phyloP scores from a whole-genome alignment of 345 rosid genomes.

The Geranium rotundifolium region DNA sequence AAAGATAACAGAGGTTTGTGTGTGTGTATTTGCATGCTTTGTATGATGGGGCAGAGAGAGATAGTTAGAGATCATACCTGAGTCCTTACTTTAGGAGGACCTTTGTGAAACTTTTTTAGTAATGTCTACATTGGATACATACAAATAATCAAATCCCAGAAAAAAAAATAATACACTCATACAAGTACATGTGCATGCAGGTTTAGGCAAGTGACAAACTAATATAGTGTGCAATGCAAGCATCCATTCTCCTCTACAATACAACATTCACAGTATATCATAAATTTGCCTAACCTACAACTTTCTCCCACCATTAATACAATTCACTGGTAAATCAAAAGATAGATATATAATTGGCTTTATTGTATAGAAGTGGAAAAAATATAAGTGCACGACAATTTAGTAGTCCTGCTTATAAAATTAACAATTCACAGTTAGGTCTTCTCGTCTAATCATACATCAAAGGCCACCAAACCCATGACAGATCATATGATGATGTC shows the following conservation, averaged over 20 bases:
- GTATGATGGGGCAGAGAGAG: neutral
- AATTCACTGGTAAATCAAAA: too few species aligned
- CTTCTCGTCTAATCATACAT: too few species aligned
- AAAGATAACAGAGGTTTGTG: neutral
- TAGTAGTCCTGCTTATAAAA: too few species aligned
- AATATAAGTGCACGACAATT: too few species aligned
- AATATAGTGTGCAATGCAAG: neutral
- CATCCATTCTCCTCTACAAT: neutral
- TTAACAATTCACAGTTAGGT: too few species aligned
- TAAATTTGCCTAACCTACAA: too few species aligned
- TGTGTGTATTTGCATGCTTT: neutral
- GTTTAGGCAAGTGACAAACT: neutral
- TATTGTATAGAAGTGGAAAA: too few species aligned
- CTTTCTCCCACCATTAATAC: too few species aligned
- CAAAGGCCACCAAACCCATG: too few species aligned
- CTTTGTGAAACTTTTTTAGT: slow-evolving; percentile 83
- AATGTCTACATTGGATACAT: slow-evolving; percentile 53
- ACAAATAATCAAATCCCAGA: slow-evolving; percentile 10
- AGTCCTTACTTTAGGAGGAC: slow-evolving; percentile 96
- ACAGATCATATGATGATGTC: neutral
- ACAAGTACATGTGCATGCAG: neutral
- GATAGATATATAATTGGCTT: too few species aligned
- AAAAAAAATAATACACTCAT: neutral
- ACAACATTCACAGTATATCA: neutral
- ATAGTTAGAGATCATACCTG: slow-evolving; percentile 45